phyloP scores from a whole-genome alignment of 805 yeast genomes.

The Diddensiella santjacobensis region DNA sequence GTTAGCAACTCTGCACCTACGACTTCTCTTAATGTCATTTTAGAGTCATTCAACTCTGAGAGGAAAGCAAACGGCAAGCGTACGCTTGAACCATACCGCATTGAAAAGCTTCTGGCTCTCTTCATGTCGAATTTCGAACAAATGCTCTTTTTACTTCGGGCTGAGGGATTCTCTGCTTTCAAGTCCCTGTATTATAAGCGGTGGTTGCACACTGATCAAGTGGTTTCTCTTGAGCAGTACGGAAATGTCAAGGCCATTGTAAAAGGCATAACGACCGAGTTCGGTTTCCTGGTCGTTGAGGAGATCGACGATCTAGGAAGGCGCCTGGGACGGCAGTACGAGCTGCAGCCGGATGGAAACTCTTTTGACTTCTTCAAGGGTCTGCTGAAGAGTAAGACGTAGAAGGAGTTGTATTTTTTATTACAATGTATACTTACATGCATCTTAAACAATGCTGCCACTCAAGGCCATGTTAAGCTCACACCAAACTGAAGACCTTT shows the following conservation, averaged over 20 bases:
- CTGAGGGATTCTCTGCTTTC: constrained; percentile 64
- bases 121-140: constrained; percentile 61
- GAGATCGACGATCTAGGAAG: constrained; percentile 49
- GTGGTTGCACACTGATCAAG: constrained; percentile 83
- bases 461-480: constrained; percentile 39
- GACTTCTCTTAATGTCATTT: constrained; percentile 73
- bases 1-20: constrained; percentile 86
- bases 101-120: constrained; percentile 58
- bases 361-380: constrained; percentile 95
- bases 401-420: too few species aligned
- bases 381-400: constrained; percentile 58
- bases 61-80: constrained; percentile 42
- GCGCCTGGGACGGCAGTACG: constrained; percentile 53
- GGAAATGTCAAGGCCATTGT: constrained; percentile 56
- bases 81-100: constrained; percentile 43
- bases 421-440: neutral
- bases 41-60: constrained; percentile 55
- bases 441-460: neutral
- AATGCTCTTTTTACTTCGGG: constrained; percentile 50
- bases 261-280: constrained; percentile 77
- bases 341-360: constrained; percentile 95
- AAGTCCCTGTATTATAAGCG: constrained; percentile 67
- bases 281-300: constrained; percentile 76
- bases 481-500: constrained; percentile 61
- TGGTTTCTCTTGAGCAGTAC: constrained; percentile 61